phyloP scores from a whole-genome alignment of 2,329 filamentous ascomycete species.

The Aspergillaceae sp. region DNA sequence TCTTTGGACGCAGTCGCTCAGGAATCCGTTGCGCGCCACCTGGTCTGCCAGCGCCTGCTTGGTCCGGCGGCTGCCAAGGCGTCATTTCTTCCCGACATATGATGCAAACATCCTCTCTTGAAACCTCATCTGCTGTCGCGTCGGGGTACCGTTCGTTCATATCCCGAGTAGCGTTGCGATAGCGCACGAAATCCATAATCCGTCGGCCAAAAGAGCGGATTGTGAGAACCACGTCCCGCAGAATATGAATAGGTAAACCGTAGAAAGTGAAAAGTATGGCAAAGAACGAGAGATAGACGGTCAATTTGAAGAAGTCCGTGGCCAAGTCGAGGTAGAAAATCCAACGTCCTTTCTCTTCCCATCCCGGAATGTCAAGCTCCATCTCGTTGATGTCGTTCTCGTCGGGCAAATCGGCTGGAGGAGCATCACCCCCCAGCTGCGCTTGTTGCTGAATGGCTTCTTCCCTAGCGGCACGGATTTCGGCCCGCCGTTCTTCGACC shows the following conservation, averaged over 20 bases:
- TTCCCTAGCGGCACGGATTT: slow-evolving; percentile 51
- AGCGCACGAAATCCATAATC: slow-evolving; percentile 78
- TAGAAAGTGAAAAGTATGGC: slow-evolving; percentile 88
- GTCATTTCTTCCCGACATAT: slow-evolving; percentile 96
- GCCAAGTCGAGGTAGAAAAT: slow-evolving; percentile 78
- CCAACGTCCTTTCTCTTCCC: slow-evolving; percentile 93
- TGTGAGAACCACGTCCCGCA: slow-evolving; percentile 90
- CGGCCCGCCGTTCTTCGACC: slow-evolving; percentile 57
- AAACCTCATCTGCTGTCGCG: slow-evolving; percentile 76
- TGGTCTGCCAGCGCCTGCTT: slow-evolving; percentile 28
- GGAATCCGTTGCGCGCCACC: slow-evolving; percentile 45
- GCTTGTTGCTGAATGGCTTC: slow-evolving; percentile 37
- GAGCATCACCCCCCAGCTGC: slow-evolving; percentile 28
- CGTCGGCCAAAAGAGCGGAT: slow-evolving; percentile 84
- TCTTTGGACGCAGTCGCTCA: slow-evolving; percentile 83
- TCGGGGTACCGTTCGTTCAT: slow-evolving; percentile 90
- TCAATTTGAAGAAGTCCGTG: slow-evolving; percentile 82
- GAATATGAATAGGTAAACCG: slow-evolving; percentile 90
- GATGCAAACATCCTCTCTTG: slow-evolving; percentile 86
- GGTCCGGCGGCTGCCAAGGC: slow-evolving; percentile 55
- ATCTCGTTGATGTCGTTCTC: slow-evolving; percentile 81
- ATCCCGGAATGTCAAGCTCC: slow-evolving; percentile 89
- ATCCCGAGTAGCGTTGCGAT: slow-evolving; percentile 81
- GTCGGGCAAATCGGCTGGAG: slow-evolving; percentile 44
- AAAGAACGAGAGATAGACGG: slow-evolving; percentile 87